phyloP scores from a whole-genome alignment of 2,329 filamentous ascomycete genomes.

The Ophiosphaerella narmari region DNA sequence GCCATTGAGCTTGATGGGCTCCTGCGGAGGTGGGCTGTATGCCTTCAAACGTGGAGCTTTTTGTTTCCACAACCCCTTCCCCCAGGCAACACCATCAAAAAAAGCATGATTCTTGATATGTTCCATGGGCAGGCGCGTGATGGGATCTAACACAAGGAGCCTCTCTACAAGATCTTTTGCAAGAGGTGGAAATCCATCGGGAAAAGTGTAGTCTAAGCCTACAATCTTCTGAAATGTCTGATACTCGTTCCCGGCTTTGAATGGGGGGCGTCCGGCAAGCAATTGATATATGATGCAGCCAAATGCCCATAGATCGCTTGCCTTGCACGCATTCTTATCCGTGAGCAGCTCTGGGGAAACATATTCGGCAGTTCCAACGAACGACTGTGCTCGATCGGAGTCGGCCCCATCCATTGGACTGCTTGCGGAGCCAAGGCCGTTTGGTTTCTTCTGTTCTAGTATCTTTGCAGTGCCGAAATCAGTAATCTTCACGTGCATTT shows the following conservation, averaged over 20 bases:
- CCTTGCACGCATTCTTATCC: slow-evolving; percentile 96
- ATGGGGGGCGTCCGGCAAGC: slow-evolving; percentile 91
- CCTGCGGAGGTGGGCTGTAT: slow-evolving; percentile 76
- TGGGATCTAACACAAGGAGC: slow-evolving; percentile 85
- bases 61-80: slow-evolving; percentile 82
- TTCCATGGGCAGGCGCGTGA: slow-evolving; percentile 83
- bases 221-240: slow-evolving; percentile 99
- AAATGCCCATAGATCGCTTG: slow-evolving; percentile 97
- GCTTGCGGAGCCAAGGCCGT: slow-evolving; percentile 42
- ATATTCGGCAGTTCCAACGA: slow-evolving; percentile 97
- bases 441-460: slow-evolving; percentile 61
- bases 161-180: slow-evolving; percentile 90
- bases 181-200: slow-evolving; percentile 80
- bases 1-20: slow-evolving; percentile 61
- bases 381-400: slow-evolving; percentile 82
- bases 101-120: slow-evolving; percentile 97
- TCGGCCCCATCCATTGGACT: slow-evolving; percentile 63
- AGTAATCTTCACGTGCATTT: slow-evolving; percentile 98
- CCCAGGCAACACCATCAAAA: slow-evolving; percentile 85
- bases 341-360: slow-evolving; percentile 97
- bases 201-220: slow-evolving; percentile 90
- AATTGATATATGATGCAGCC: slow-evolving; percentile 98
- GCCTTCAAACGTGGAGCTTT: slow-evolving; percentile 87
- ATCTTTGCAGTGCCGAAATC: slow-evolving; percentile 99
- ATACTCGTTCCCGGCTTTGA: slow-evolving; percentile 95